Conservation (phyloP, 2,329 filamentous ascomycete species). For the Helotiales sp. region DNA sequence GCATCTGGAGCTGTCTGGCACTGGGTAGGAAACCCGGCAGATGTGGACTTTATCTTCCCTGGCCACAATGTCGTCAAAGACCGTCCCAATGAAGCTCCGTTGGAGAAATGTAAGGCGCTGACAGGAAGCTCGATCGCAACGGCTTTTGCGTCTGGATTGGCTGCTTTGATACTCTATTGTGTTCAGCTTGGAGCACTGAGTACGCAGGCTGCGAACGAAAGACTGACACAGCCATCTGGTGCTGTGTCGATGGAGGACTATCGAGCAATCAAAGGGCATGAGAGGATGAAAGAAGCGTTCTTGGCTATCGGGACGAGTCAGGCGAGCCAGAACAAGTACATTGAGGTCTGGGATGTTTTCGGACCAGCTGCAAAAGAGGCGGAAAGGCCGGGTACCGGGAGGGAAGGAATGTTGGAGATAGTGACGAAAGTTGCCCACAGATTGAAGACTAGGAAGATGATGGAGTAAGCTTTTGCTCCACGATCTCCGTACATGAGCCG, state of each 20-base stretch:
- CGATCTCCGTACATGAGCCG: too few relatives aligned
- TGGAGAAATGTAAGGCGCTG: slow-evolving; percentile 10
- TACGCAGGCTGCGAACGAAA: slow-evolving; percentile 1
- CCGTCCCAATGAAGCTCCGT: not conserved
- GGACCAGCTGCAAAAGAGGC: slow-evolving; percentile 15
- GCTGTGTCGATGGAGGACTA: slow-evolving; percentile 16
- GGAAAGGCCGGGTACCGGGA: not conserved
- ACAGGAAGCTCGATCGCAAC: slow-evolving; percentile 33
- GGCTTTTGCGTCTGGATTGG: slow-evolving; percentile 34
- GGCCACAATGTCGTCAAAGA: slow-evolving; percentile 20
- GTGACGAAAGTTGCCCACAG: slow-evolving; percentile 1
- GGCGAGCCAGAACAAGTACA: slow-evolving; percentile 27
- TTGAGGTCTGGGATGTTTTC: slow-evolving; percentile 34
- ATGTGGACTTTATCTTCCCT: slow-evolving; percentile 34
- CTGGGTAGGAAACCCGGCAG: slow-evolving; percentile 22
- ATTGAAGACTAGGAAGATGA: slow-evolving; percentile 7
- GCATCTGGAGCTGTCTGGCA: slow-evolving; percentile 22
- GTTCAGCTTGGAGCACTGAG: slow-evolving; percentile 1
- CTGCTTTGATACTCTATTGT: slow-evolving; percentile 33
- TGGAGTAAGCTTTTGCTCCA: too few relatives aligned
- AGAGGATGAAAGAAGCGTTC: slow-evolving; percentile 28
- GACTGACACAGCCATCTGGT: not conserved
- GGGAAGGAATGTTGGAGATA: slow-evolving; percentile 4
- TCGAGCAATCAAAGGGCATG: slow-evolving; percentile 19
- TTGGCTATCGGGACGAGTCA: slow-evolving; percentile 23